Percentiles rank a stretch among this genome's conserved stretches.
phyloP scores from a whole-genome alignment of 306 rosid species.

The Fragaria ananassa region DNA sequence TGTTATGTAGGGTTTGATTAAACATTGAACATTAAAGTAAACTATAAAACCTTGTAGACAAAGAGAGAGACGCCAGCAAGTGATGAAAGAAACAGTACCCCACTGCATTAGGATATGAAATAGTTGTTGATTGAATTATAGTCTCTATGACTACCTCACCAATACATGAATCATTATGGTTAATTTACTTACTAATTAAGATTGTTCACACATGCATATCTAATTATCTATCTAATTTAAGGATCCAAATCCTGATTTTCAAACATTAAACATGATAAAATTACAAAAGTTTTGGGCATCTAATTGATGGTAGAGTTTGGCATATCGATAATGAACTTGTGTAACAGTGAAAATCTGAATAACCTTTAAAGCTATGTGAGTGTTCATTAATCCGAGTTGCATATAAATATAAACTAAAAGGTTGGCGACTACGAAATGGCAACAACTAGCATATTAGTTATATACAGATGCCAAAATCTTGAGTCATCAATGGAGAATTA shows the following conservation, averaged over 20 bases:
- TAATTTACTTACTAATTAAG: background rate
- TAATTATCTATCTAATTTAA: too few species aligned
- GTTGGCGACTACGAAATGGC: conserved; percentile 22
- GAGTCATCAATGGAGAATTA: conserved; percentile 13
- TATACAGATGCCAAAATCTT: conserved; percentile 2
- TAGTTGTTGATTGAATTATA: conserved; percentile 5
- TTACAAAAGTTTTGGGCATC: background rate
- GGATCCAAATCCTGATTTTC: background rate
- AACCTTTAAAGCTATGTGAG: background rate
- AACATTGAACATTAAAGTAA: conserved; percentile 8
- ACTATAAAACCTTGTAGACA: conserved; percentile 19
- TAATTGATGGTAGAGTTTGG: background rate
- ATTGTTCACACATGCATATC: background rate
- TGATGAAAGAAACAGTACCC: conserved; percentile 21
- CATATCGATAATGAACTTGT: background rate
- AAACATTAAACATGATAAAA: background rate
- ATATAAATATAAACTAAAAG: background rate
- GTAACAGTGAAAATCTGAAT: background rate
- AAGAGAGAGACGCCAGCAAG: conserved; percentile 14
- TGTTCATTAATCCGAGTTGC: background rate
- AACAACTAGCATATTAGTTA: conserved; percentile 13
- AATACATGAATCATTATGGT: background rate
- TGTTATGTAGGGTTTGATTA: background rate
- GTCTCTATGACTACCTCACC: conserved; percentile 15
- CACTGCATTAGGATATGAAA: conserved; percentile 5